Base-by-base conservation (phyloP, 2,329 filamentous ascomycete species). In the Fusarium sp. region DNA sequence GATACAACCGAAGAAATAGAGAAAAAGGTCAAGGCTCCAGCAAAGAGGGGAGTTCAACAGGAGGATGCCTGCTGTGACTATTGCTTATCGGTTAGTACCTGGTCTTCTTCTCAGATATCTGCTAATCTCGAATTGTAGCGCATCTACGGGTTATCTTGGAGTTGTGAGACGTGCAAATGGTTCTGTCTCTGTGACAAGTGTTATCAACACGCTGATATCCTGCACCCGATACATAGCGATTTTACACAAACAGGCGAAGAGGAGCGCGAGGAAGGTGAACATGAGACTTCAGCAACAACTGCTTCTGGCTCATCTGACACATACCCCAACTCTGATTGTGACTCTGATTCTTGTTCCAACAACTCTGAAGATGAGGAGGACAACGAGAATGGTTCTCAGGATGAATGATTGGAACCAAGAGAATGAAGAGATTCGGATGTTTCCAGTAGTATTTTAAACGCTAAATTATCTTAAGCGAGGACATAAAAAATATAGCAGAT, bases 41-140 rank as follows among this genome's bases (percentile, higher is more conserved):
- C 4, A 9, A 49, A 23, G 7, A 10, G 0, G 1, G n/a, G 29
- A 8, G 3, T 35, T 2, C 11, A 14, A 14, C n/a, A 10, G 16
- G 48, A 8, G 1, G 4, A 5, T 35, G 6, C 48, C 12, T 35
- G 3, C 18, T 51, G 48, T 3, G n/a, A 35, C 1, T 35, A 51
- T 15, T 51, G 48, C 9, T 8, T 51, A 35, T 35, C 31, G 8
- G 48, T 51, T 14, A 23, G 46, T 49, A 16, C 10, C 7, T 12
- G 14, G 15, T 9, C 2, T 10, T n/a, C 12, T 14, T n/a, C 15
- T 23, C 16, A 8, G 7, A 3, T 10, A 18, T 33, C 21, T 7
- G 19, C 19, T 49, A 35, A 49, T 5, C 3, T 23, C 3, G 5
- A 16, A 3, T 9, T 18, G 3, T 8, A 66, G 63, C 5, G 18